phyloP scores from a whole-genome alignment of 2,329 filamentous ascomycete genomes.

The Fusarium brevicatenulatum region DNA sequence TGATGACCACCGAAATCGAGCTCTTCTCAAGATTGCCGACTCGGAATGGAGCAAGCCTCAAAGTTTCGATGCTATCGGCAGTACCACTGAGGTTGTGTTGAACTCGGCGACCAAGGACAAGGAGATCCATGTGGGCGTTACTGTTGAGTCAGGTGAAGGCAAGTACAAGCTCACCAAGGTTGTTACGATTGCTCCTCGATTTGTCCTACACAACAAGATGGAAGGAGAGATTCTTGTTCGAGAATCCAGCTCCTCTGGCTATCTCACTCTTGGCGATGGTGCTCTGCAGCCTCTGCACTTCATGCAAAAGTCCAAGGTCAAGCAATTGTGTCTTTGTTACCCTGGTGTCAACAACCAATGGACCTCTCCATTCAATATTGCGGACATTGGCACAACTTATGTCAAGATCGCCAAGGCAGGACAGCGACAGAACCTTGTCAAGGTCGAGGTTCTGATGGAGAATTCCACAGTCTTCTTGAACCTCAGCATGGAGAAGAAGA shows the following conservation, averaged over 20 bases:
- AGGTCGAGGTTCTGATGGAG: slow-evolving; percentile 91
- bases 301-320: slow-evolving; percentile 81
- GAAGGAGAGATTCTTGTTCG: slow-evolving; percentile 88
- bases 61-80: slow-evolving; percentile 97
- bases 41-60: slow-evolving; percentile 98
- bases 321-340: slow-evolving; percentile 93
- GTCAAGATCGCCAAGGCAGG: slow-evolving; percentile 93
- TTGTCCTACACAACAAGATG: slow-evolving; percentile 93
- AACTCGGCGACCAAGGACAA: slow-evolving; percentile 75
- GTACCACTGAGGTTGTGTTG: slow-evolving; percentile 86
- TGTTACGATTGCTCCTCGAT: slow-evolving; percentile 90
- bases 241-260: slow-evolving; percentile 89
- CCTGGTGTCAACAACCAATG: slow-evolving; percentile 95
- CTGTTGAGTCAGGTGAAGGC: slow-evolving; percentile 88
- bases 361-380: slow-evolving; percentile 98
- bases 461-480: slow-evolving; percentile 93
- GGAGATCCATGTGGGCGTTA: slow-evolving; percentile 92
- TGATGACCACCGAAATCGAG: slow-evolving; percentile 91
- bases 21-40: slow-evolving; percentile 85
- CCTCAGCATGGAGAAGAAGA: slow-evolving; percentile 88
- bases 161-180: slow-evolving; percentile 99
- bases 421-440: slow-evolving; percentile 86
- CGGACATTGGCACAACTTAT: slow-evolving; percentile 90
- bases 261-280: slow-evolving; percentile 80
- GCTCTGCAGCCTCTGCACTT: slow-evolving; percentile 89